Evolutionary conservation across 1,139 yeast species (phyloP), one percentile per base, ranked within the genome.

Genomic region (Suhomyces chickasaworum): DNA sequence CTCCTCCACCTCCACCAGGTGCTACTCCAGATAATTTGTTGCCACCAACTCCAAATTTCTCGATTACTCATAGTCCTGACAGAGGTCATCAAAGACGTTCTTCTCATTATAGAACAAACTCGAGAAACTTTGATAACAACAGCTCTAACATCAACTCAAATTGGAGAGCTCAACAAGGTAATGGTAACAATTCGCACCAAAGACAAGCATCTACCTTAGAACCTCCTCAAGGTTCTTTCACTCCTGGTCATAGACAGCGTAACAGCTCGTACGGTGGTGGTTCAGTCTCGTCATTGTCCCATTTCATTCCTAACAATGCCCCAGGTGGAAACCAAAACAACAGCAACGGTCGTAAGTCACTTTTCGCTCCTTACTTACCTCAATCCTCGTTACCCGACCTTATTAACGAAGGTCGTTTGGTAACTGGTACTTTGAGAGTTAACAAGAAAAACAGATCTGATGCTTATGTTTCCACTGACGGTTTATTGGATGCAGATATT

Each of bases 381-480:
- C 99, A 93, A 61, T 87, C 91, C 3, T 84, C 95, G 1, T 80
- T 93, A 45, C 98, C 99, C 0, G 95, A 86, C 25, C 75, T 93
- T 52, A 84, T 93, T 45, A 83, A 82, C 53, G 97, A 93, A 54
- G 99, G 99, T 18, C 80, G 91, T 52, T 76, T 93, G 49, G 99
- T 93, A 7, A 86, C 96, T 4, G 99, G 99, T 56, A 85, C 87
- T 20, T 75, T 93, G 57, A 80, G 99, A 56, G 99, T 93, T 44
- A 93, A 93, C 69, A 90, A 90, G 64, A 93, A 93, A 69, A 93
- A 93, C 65, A 80, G 99, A 59, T 89, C 97, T 0, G 99, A 93
- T 67, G 99, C 99, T 1, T 93, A 95, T 68, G 98, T 93, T 15
- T 85, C 97, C 4, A 93, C 98, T 0, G 97, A 91, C 63, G 97